Percentiles rank a stretch among this genome's conserved stretches.
These are phyloP conservation scores for Fistulina hepatica DNA, from an alignment of 1,284 basidiomycete species.

Conservation along the genomic window DNA sequence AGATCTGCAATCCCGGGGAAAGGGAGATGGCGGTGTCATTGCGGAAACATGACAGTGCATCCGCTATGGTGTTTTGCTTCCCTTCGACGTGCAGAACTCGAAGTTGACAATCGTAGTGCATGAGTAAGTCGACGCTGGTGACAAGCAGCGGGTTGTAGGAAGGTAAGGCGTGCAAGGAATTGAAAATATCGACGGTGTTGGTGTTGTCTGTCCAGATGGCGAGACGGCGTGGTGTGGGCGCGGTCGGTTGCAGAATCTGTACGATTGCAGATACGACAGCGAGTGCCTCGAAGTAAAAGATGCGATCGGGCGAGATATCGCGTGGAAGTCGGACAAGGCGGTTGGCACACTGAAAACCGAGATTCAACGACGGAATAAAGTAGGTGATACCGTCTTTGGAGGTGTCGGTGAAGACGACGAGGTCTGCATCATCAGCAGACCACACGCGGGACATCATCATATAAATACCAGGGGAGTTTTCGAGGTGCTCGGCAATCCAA, in stretches of 20 bases:
- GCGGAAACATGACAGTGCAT: conserved; percentile 6
- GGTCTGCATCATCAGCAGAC: conserved; percentile 15
- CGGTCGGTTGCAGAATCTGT: neutral
- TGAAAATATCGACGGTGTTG: conserved; percentile 27
- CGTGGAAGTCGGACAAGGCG: too few relatives aligned
- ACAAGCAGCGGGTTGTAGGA: conserved; percentile 24
- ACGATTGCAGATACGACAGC: conserved; percentile 17
- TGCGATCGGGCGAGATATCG: too few relatives aligned
- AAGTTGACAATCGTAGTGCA: conserved; percentile 13
- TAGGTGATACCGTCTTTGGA: conserved; percentile 1
- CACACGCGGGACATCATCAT: conserved; percentile 22
- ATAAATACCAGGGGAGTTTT: conserved; percentile 16
- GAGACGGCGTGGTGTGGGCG: conserved; percentile 5
- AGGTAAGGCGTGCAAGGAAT: conserved; percentile 17
- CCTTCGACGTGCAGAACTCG: conserved; percentile 6
- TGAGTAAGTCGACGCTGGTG: conserved; percentile 19
- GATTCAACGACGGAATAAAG: conserved; percentile 1
- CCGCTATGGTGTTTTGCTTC: conserved; percentile 8
- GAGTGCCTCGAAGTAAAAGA: conserved; percentile 24
- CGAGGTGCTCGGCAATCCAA: conserved; percentile 25
- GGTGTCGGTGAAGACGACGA: conserved; percentile 12
- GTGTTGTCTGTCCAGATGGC: conserved; percentile 25
- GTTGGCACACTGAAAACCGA: conserved; percentile 24
- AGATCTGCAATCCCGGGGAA: conserved; percentile 15
- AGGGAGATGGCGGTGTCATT: conserved; percentile 7